phyloP scores from a whole-genome alignment of 2,329 filamentous ascomycete genomes.

The Chaetomiaceae sp. region DNA sequence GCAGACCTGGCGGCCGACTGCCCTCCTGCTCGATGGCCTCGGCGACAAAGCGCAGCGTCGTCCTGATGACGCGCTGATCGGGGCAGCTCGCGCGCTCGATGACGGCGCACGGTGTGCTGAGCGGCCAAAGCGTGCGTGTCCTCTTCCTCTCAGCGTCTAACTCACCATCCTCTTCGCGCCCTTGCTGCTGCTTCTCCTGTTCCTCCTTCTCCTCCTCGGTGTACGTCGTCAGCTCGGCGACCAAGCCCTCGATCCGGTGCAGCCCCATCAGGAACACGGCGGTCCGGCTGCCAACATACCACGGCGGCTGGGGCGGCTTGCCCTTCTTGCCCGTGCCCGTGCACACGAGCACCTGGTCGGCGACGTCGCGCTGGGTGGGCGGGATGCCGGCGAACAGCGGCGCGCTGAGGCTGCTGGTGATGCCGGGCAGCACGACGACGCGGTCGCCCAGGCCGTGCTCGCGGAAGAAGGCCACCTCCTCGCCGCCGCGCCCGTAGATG shows the following conservation, averaged over 20 bases:
- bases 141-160: conserved; percentile 23
- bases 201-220: conserved; percentile 28
- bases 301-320: conserved; percentile 71
- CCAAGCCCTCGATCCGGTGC: conserved; percentile 70
- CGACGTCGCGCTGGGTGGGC: conserved; percentile 79
- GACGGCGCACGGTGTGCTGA: conserved; percentile 79
- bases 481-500: conserved; percentile 88
- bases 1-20: conserved; percentile 76
- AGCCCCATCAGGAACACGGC: conserved; percentile 94
- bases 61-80: conserved; percentile 87
- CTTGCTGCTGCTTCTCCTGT: conserved; percentile 23
- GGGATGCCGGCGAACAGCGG: conserved; percentile 86
- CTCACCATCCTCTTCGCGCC: conserved; percentile 22
- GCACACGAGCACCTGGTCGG: conserved; percentile 92
- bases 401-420: conserved; percentile 81
- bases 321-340: conserved; percentile 94
- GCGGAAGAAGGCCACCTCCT: conserved; percentile 83
- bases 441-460: conserved; percentile 59
- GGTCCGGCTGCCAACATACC: conserved; percentile 69
- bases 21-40: conserved; percentile 84
- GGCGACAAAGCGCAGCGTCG: conserved; percentile 72
- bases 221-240: conserved; percentile 59
- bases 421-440: conserved; percentile 72
- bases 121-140: conserved; percentile 62
- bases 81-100: conserved; percentile 90